Evolutionary conservation across 1,284 basidiomycete species (phyloP).

Genomic region (Testicularia cyperi): DNA sequence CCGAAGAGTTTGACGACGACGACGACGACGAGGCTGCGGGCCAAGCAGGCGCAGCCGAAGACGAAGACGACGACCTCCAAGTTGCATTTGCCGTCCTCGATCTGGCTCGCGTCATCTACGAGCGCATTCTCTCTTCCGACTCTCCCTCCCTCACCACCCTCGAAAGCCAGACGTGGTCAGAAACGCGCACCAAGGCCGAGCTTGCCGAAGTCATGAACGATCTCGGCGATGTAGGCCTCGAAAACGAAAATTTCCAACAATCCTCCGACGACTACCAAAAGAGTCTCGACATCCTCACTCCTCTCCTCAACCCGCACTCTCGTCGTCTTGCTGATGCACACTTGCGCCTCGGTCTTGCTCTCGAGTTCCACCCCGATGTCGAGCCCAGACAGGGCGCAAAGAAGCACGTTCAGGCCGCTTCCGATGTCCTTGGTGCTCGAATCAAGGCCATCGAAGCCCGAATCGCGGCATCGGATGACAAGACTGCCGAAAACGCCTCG

Average conservation of each 20-base stretch:
- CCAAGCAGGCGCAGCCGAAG: conserved; percentile 23
- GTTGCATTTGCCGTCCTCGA: conserved; percentile 55
- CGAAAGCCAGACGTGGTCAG: conserved; percentile 37
- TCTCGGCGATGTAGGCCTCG: conserved; percentile 57
- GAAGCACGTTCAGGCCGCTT: conserved; percentile 43
- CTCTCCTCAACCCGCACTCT: conserved; percentile 47
- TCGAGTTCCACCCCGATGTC: conserved; percentile 55
- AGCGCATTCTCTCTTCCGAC: conserved; percentile 33
- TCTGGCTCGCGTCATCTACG: conserved; percentile 50
- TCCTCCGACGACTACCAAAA: conserved; percentile 51
- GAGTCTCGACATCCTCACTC: conserved; percentile 39
- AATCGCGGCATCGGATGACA: neutral
- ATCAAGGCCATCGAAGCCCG: conserved; percentile 35
- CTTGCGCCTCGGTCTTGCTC: conserved; percentile 53
- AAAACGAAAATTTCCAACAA: conserved; percentile 58
- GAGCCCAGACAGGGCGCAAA: conserved; percentile 35
- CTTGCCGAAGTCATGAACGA: conserved; percentile 57
- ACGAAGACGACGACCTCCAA: conserved; percentile 54
- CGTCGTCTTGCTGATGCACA: conserved; percentile 56
- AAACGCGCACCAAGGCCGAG: conserved; percentile 36
- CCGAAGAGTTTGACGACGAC: conserved; percentile 43
- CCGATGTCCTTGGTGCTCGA: conserved; percentile 32
- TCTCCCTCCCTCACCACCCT: conserved; percentile 27
- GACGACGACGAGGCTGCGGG: conserved; percentile 39
- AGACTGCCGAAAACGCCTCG: neutral